A percentile compares a stretch with the other conserved stretches of the same genome.
These are phyloP conservation scores for Blastocystis sp. DNA, from an alignment of 352 stramenopile genomes.

Conservation along the genomic window DNA sequence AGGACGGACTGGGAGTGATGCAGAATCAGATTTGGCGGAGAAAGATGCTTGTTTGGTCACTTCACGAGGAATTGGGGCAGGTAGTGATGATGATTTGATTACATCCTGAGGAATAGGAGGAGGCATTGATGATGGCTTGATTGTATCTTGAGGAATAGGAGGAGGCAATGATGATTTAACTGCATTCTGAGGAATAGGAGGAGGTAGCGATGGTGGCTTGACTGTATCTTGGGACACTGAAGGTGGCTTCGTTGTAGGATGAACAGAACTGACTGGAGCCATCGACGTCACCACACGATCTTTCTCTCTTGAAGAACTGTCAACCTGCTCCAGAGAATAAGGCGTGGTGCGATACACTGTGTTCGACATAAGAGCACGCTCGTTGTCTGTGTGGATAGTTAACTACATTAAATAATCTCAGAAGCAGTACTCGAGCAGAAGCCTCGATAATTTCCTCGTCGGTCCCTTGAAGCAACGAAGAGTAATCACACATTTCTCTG, in stretches of 20 bases:
- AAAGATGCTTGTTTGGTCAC: not conserved
- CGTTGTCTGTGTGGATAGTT: not conserved
- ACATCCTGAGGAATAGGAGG: not conserved
- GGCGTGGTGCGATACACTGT: not conserved
- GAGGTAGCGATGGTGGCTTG: not conserved
- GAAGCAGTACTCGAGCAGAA: not conserved
- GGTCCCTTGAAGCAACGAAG: not conserved
- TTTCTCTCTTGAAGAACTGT: not conserved
- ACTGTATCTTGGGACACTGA: not conserved
- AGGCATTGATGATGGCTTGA: not conserved
- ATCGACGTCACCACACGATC: not conserved
- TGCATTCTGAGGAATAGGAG: not conserved
- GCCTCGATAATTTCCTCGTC: slow-evolving; percentile 11
- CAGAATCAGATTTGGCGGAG: not conserved
- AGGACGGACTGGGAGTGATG: not conserved
- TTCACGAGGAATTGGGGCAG: not conserved
- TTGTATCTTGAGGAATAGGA: not conserved
- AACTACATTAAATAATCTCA: not conserved
- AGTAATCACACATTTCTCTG: not conserved
- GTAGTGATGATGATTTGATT: no score
- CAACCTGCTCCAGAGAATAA: not conserved
- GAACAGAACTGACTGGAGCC: not conserved
- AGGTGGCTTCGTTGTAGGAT: not conserved
- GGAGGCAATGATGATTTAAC: not conserved
- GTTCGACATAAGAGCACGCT: not conserved